Percentiles rank a stretch among this genome's conserved stretches.
Evolutionary conservation across 2,329 filamentous ascomycete genomes (phyloP).

Genomic region (Intubia oerlemansii): DNA sequence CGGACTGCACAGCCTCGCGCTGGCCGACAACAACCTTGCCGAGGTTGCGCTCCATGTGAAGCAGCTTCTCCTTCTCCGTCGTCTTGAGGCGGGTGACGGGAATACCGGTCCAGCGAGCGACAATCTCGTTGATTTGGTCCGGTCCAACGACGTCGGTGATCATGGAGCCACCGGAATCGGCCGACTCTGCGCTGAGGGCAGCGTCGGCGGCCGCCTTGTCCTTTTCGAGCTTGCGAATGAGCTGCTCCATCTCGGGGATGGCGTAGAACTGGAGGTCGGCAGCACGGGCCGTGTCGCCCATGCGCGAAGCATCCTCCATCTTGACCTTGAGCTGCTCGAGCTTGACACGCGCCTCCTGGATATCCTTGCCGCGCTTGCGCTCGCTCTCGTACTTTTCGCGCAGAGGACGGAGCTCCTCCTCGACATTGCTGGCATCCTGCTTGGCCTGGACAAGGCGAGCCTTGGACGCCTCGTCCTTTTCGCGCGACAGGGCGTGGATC

Average conservation of each 20-base stretch:
- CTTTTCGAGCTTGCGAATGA: constrained; percentile 62
- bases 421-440: constrained; percentile 80
- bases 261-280: constrained; percentile 95
- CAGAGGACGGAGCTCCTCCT: constrained; percentile 78
- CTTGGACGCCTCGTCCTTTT: constrained; percentile 86
- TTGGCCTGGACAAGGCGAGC: constrained; percentile 62
- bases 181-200: constrained; percentile 30
- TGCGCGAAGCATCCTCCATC: constrained; percentile 77
- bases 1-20: constrained; percentile 76
- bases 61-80: constrained; percentile 93
- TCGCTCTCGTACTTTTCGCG: constrained; percentile 92
- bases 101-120: constrained; percentile 94
- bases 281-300: constrained; percentile 64
- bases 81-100: constrained; percentile 87
- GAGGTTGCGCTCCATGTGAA: constrained; percentile 84
- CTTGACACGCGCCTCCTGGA: constrained; percentile 89
- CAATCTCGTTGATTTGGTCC: constrained; percentile 98
- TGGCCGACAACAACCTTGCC: constrained; percentile 77
- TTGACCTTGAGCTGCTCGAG: constrained; percentile 82
- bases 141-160: constrained; percentile 87
- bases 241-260: constrained; percentile 71
- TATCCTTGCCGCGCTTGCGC: constrained; percentile 73
- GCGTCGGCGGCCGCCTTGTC: constrained; percentile 65
- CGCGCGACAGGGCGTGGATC: constrained; percentile 82
- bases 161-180: constrained; percentile 47